phyloP scores from a whole-genome alignment of 2,329 filamentous ascomycete species.

The Botrytis pseudocinerea region DNA sequence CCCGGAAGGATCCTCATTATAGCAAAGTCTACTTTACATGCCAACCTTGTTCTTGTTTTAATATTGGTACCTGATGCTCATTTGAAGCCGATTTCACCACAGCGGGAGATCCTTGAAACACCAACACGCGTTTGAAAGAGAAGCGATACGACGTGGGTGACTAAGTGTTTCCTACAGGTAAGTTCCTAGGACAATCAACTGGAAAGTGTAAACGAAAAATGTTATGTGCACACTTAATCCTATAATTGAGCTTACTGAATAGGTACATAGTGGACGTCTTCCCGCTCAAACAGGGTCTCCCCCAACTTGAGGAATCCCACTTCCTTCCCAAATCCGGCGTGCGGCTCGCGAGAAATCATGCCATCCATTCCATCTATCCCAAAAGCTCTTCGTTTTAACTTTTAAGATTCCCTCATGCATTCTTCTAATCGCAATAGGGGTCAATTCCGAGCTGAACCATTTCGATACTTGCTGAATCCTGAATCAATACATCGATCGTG shows the following conservation, averaged over 20 bases:
- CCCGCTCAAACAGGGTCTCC: background rate
- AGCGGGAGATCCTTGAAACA: background rate
- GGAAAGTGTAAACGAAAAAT: background rate
- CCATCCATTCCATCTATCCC: background rate
- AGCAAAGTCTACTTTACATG: background rate
- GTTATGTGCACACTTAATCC: background rate
- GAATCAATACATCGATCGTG: background rate
- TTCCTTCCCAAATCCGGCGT: background rate
- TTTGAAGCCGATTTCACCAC: background rate
- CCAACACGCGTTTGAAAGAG: background rate
- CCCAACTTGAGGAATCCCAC: background rate
- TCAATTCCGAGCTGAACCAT: background rate
- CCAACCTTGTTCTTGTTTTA: background rate
- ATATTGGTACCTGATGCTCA: background rate
- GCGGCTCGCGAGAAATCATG: background rate
- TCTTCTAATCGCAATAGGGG: background rate
- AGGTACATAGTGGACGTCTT: background rate
- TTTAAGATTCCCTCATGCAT: background rate
- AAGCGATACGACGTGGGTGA: background rate
- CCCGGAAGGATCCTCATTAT: background rate
- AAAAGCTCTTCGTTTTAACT: background rate
- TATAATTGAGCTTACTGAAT: background rate
- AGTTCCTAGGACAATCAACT: background rate
- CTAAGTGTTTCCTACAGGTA: background rate
- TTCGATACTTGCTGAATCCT: background rate